Evolutionary conservation across 306 rosid species (phyloP).

Genomic region (Glycine tomentella): DNA sequence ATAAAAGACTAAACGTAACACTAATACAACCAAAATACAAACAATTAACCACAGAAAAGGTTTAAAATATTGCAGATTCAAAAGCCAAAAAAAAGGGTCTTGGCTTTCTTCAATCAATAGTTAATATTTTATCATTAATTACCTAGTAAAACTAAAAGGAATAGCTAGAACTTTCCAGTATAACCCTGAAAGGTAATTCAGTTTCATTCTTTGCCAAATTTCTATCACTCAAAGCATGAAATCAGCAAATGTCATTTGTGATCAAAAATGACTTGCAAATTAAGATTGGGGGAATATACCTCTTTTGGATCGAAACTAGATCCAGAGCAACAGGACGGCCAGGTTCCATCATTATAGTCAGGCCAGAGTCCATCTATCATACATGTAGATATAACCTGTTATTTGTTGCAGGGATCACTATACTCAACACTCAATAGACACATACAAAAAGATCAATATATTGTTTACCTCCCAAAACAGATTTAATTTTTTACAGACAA

Average conservation of each 20-base stretch:
- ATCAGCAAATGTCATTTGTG: slow-evolving; percentile 6
- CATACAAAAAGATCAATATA: background rate
- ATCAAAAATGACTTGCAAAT: slow-evolving; percentile 30
- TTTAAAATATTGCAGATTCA: slow-evolving; percentile 23
- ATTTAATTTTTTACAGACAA: too few relatives aligned
- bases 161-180: slow-evolving; percentile 17
- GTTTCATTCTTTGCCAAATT: slow-evolving; percentile 1
- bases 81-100: background rate
- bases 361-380: slow-evolving; percentile 96
- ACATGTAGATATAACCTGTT: slow-evolving; percentile 22
- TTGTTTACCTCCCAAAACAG: slow-evolving; percentile 3
- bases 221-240: slow-evolving; percentile 31
- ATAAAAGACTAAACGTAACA: slow-evolving; percentile 20
- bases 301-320: slow-evolving; percentile 72
- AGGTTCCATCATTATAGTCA: slow-evolving; percentile 92
- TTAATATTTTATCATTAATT: background rate
- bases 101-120: slow-evolving; percentile 6
- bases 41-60: background rate
- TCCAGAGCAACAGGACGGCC: slow-evolving; percentile 88
- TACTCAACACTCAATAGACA: background rate
- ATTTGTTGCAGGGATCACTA: slow-evolving; percentile 10
- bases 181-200: slow-evolving; percentile 18
- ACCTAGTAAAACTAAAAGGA: slow-evolving; percentile 25
- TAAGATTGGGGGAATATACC: slow-evolving; percentile 51
- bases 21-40: slow-evolving; percentile 27